These are phyloP conservation scores for Yamadazyma siamensis DNA, from an alignment of 1,139 yeast species.

Conservation along the genomic window DNA sequence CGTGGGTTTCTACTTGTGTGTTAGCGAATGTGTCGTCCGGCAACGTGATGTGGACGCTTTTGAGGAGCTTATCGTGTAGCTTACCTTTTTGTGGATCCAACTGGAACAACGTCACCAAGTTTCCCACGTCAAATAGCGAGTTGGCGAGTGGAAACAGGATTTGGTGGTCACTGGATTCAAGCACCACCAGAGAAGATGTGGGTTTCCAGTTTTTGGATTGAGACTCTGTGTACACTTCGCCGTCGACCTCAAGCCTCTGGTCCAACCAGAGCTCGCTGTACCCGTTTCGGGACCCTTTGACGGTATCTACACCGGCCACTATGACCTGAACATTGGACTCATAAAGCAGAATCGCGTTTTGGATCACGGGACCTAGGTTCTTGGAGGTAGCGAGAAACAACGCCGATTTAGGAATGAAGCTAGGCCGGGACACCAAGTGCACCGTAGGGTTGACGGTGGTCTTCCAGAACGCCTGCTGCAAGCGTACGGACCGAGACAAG, in stretches of 20 bases:
- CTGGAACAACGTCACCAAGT: constrained; percentile 37
- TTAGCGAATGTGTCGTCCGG: constrained; percentile 16
- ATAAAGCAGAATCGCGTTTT: constrained; percentile 28
- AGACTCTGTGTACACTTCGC: constrained; percentile 22
- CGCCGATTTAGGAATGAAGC: constrained; percentile 22
- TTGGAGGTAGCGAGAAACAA: constrained; percentile 44
- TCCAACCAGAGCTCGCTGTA: constrained; percentile 49
- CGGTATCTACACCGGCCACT: constrained; percentile 49
- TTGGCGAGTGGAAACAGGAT: constrained; percentile 34
- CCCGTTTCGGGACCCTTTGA: constrained; percentile 41
- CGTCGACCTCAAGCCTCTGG: constrained; percentile 19
- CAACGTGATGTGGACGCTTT: constrained; percentile 24
- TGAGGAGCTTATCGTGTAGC: constrained; percentile 19
- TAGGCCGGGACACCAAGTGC: background rate
- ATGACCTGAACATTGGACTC: constrained; percentile 33
- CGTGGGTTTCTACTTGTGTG: constrained; percentile 12
- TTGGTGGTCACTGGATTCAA: constrained; percentile 17
- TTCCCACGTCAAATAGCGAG: constrained; percentile 37
- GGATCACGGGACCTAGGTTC: constrained; percentile 32
- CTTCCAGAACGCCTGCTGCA: constrained; percentile 5
- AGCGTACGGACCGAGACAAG: constrained; percentile 3
- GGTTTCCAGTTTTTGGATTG: constrained; percentile 35
- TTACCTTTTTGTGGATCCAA: constrained; percentile 19
- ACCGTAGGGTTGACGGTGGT: constrained; percentile 16
- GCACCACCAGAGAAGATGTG: constrained; percentile 22